Percentiles rank a stretch among this genome's conserved stretches.
Conservation (phyloP, 192 early-diverging fungal species). For the Podila horticola region DNA sequence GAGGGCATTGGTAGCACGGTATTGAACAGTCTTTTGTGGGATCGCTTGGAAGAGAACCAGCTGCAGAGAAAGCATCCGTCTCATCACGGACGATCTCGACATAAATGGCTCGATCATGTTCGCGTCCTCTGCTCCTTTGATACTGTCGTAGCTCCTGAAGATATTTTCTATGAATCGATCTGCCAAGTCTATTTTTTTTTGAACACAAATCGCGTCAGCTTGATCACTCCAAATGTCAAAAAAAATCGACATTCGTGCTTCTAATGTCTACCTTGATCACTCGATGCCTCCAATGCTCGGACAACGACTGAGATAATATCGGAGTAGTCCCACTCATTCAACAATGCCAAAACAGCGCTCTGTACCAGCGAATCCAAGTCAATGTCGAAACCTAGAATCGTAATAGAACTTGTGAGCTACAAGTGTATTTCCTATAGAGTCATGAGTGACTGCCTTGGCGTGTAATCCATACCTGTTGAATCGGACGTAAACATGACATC, state of each 20-base stretch:
- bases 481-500: constrained; percentile 15
- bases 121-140: constrained; percentile 40
- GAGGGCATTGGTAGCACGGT: constrained; percentile 23
- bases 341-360: constrained; percentile 19
- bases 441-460: background rate
- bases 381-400: constrained; percentile 17
- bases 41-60: constrained; percentile 37
- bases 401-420: background rate
- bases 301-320: constrained; percentile 32
- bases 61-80: constrained; percentile 37
- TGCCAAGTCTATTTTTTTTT: constrained; percentile 17
- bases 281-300: constrained; percentile 11
- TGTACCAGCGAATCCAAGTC: constrained; percentile 31
- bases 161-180: constrained; percentile 37
- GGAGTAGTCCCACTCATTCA: constrained; percentile 50
- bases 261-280: constrained; percentile 16
- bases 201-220: too few relatives aligned
- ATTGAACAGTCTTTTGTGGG: constrained; percentile 39
- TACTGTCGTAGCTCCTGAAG: constrained; percentile 39
- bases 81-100: constrained; percentile 31
- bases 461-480: constrained; percentile 5
- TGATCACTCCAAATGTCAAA: too few relatives aligned
- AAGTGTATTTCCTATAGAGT: background rate
- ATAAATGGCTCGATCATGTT: constrained; percentile 29
- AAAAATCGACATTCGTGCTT: too few relatives aligned